Evolutionary conservation across 2,329 filamentous ascomycete genomes (phyloP).

Genomic region (Seiridium unicorne): DNA sequence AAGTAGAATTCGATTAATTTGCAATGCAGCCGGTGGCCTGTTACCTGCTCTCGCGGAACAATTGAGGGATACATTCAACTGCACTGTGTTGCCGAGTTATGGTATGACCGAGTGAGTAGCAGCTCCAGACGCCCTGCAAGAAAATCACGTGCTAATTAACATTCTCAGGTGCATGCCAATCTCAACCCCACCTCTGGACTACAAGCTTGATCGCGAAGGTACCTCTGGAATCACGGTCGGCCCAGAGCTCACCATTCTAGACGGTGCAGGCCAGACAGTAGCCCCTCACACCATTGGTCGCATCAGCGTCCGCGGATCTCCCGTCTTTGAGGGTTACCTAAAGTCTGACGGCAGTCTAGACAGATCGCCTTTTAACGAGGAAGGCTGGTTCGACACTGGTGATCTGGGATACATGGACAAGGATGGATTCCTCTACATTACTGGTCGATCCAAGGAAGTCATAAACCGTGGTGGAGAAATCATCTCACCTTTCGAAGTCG

Average conservation of each 20-base stretch:
- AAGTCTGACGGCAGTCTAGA: constrained; percentile 39
- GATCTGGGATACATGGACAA: constrained; percentile 51
- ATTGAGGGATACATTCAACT: constrained; percentile 48
- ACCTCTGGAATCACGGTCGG: constrained; percentile 52
- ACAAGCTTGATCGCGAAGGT: constrained; percentile 48
- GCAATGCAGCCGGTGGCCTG: constrained; percentile 54
- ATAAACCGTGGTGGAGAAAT: constrained; percentile 58
- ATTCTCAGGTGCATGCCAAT: constrained; percentile 49
- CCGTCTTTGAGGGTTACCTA: constrained; percentile 50
- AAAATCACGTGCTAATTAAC: background rate
- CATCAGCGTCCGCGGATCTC: constrained; percentile 50
- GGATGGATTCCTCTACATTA: constrained; percentile 52
- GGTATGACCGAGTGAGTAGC: constrained; percentile 51
- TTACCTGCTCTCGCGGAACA: constrained; percentile 48
- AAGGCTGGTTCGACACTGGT: constrained; percentile 55
- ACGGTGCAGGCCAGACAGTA: constrained; percentile 33
- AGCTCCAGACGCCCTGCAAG: background rate
- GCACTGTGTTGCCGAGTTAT: constrained; percentile 53
- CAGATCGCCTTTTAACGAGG: constrained; percentile 41
- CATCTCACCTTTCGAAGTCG: constrained; percentile 60
- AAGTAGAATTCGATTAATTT: constrained; percentile 49
- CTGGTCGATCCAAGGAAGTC: constrained; percentile 54
- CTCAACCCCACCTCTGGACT: constrained; percentile 52
- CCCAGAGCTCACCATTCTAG: constrained; percentile 49
- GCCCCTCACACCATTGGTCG: constrained; percentile 37